A percentile compares a stretch with the other conserved stretches of the same genome.
Evolutionary conservation across 1,139 yeast species (phyloP).

Genomic region (Magnusiomyces ingens): DNA sequence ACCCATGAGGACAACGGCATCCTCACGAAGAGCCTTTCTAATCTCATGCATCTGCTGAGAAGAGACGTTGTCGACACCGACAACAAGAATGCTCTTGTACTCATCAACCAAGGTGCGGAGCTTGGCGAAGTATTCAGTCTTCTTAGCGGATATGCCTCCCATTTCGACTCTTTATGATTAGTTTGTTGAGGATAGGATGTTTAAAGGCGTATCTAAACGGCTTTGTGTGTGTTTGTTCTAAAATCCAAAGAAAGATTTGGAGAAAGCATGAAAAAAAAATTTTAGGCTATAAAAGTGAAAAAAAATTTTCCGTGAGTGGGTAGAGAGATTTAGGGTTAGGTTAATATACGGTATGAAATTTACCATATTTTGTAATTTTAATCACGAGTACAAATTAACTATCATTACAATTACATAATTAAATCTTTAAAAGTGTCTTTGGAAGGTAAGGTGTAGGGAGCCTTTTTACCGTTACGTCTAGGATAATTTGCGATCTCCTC

Average conservation of each 20-base stretch:
- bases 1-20: slow-evolving; percentile 97
- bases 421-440: too few relatives aligned
- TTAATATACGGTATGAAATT: background rate
- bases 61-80: slow-evolving; percentile 99
- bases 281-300: slow-evolving; percentile 1
- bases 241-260: background rate
- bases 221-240: background rate
- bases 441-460: too few relatives aligned
- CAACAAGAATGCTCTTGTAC: slow-evolving; percentile 96
- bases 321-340: background rate
- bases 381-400: too few relatives aligned
- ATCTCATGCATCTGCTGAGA: slow-evolving; percentile 99
- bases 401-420: too few relatives aligned
- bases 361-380: too few relatives aligned
- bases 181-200: slow-evolving; percentile 69
- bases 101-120: slow-evolving; percentile 92
- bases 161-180: slow-evolving; percentile 69
- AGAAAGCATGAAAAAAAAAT: background rate
- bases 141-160: slow-evolving; percentile 99
- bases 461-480: too few relatives aligned
- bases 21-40: slow-evolving; percentile 94
- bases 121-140: slow-evolving; percentile 89
- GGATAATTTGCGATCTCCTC: too few relatives aligned
- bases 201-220: slow-evolving; percentile 56
- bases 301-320: background rate